Evolutionary conservation across 2,329 filamentous ascomycete species (phyloP).

Genomic region (Cryphonectria radicalis): DNA sequence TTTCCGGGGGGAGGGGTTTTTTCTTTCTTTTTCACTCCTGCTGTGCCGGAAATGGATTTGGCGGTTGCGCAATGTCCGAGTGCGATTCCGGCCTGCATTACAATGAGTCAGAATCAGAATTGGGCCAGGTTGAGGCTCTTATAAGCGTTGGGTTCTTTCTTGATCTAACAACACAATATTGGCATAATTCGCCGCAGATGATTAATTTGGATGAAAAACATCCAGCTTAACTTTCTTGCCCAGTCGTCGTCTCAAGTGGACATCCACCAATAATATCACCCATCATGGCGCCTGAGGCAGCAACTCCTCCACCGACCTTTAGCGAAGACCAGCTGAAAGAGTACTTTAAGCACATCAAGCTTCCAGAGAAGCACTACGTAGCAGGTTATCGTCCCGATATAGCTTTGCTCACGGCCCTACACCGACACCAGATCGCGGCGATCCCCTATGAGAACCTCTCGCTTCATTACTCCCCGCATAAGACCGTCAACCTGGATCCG

Average conservation of each 20-base stretch:
- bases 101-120: conserved; percentile 1
- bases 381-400: conserved; percentile 36
- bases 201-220: neutral
- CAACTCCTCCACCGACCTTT: neutral
- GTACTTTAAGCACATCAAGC: conserved; percentile 34
- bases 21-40: neutral
- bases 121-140: too few relatives aligned
- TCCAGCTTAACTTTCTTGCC: neutral
- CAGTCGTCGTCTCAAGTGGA: too few relatives aligned
- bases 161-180: neutral
- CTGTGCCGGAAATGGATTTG: neutral
- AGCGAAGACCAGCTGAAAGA: conserved; percentile 27
- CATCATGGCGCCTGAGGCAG: neutral
- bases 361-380: conserved; percentile 32
- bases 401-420: conserved; percentile 44
- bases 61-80: neutral
- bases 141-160: neutral
- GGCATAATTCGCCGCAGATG: neutral
- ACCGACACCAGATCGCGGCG: conserved; percentile 52
- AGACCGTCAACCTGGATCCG: conserved; percentile 48
- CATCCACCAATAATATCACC: too few relatives aligned
- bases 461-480: conserved; percentile 53
- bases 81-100: neutral
- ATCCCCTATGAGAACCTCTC: conserved; percentile 62
- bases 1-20: neutral